Evolutionary conservation across 305 asterid species (phyloP).

Genomic region (Fraxinus albicans): DNA sequence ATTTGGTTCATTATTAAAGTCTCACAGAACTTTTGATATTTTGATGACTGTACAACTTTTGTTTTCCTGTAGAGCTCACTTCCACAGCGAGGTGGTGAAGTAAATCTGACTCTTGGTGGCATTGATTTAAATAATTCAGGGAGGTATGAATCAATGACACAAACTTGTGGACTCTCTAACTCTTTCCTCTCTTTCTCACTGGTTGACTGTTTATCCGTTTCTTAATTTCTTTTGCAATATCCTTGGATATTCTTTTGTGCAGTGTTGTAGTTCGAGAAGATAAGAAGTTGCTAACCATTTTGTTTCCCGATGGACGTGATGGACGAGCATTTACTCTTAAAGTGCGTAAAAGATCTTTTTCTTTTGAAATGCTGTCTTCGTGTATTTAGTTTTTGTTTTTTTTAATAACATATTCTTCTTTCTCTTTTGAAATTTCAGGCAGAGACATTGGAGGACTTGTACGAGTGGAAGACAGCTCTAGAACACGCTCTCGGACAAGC

Average conservation of each 20-base stretch:
- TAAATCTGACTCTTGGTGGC: constrained; percentile 92
- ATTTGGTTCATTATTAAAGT: not conserved
- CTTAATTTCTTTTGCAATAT: constrained; percentile 9
- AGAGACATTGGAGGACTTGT: constrained; percentile 89
- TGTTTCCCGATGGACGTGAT: constrained; percentile 98
- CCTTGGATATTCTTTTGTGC: constrained; percentile 30
- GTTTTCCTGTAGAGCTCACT: constrained; percentile 69
- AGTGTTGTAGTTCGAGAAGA: constrained; percentile 99
- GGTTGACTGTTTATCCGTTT: not conserved
- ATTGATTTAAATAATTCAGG: constrained; percentile 96
- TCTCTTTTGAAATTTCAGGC: constrained; percentile 57
- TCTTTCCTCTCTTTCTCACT: constrained; percentile 1
- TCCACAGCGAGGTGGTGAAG: constrained; percentile 95
- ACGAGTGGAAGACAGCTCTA: constrained; percentile 95
- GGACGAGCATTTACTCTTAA: constrained; percentile 97
- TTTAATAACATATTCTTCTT: constrained; percentile 7
- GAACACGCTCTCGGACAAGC: constrained; percentile 96
- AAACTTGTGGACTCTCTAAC: not conserved
- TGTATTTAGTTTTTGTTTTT: not conserved
- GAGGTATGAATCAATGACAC: constrained; percentile 47
- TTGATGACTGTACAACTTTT: constrained; percentile 8
- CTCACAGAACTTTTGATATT: constrained; percentile 18
- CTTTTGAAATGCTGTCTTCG: not conserved
- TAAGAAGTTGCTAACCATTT: constrained; percentile 82
- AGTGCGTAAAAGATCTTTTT: constrained; percentile 44